These are phyloP conservation scores for Pontederia paniculata DNA, from an alignment of 176 grass and related monocot species.

Conservation along the genomic window DNA sequence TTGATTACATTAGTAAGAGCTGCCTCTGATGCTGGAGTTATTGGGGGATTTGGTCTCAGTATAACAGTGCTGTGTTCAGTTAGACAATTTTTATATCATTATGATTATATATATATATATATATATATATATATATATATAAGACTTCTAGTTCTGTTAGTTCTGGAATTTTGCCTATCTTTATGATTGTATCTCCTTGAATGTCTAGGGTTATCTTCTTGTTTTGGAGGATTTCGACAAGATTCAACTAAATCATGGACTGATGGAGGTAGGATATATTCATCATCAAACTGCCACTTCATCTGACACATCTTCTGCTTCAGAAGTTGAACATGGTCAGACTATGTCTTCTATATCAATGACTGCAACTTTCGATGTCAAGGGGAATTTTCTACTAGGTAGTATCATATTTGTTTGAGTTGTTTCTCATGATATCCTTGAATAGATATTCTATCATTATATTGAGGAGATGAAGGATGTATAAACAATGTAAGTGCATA, in stretches of 20 bases:
- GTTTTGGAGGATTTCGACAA: slow-evolving; percentile 66
- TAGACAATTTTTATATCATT: too few relatives aligned
- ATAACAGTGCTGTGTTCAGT: too few relatives aligned
- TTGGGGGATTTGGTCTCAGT: too few relatives aligned
- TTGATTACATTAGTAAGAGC: too few relatives aligned
- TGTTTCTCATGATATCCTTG: neutral
- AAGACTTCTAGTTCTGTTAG: too few relatives aligned
- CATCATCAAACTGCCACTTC: slow-evolving; percentile 47
- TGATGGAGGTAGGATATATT: slow-evolving; percentile 92
- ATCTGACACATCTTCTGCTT: slow-evolving; percentile 15
- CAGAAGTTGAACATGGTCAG: slow-evolving; percentile 30
- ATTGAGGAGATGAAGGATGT: too few relatives aligned
- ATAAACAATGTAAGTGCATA: too few relatives aligned
- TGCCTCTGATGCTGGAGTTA: too few relatives aligned
- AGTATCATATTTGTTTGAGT: slow-evolving; percentile 20
- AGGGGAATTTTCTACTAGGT: slow-evolving; percentile 75
- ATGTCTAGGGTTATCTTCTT: slow-evolving; percentile 76
- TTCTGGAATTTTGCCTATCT: too few relatives aligned
- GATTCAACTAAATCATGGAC: slow-evolving; percentile 75
- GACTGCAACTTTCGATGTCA: slow-evolving; percentile 62
- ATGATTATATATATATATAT: too few relatives aligned
- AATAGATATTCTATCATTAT: too few relatives aligned
- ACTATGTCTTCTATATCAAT: slow-evolving; percentile 69
- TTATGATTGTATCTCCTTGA: neutral
- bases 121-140: too few relatives aligned